Evolutionary conservation across 1,284 basidiomycete genomes (phyloP).

Genomic region (Schizophyllum amplum): DNA sequence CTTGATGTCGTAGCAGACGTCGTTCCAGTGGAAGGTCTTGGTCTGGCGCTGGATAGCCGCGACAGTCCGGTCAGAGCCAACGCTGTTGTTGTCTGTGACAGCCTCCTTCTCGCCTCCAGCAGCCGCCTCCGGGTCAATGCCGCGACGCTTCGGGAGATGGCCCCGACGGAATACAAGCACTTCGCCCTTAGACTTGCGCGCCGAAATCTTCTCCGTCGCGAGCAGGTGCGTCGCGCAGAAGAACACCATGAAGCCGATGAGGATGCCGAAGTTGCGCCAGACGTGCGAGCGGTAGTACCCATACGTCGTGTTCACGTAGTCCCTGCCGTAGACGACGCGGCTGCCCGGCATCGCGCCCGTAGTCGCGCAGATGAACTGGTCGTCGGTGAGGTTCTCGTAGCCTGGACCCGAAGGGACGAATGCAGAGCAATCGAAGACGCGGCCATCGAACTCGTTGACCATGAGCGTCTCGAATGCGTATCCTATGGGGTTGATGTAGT

Average conservation of each 20-base stretch:
- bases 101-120: slow-evolving; percentile 1
- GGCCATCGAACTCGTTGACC: slow-evolving; percentile 47
- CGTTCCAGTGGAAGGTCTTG: slow-evolving; percentile 58
- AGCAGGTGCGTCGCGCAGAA: slow-evolving; percentile 28
- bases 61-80: neutral
- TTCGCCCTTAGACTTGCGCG: slow-evolving; percentile 33
- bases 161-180: slow-evolving; percentile 36
- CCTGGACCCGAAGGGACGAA: slow-evolving; percentile 39
- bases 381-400: slow-evolving; percentile 42
- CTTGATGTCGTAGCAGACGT: slow-evolving; percentile 55
- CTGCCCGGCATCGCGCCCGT: slow-evolving; percentile 45
- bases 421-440: slow-evolving; percentile 33
- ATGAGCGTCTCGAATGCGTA: slow-evolving; percentile 23
- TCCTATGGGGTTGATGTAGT: slow-evolving; percentile 37
- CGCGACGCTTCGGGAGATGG: slow-evolving; percentile 16
- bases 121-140: slow-evolving; percentile 13
- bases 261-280: slow-evolving; percentile 35
- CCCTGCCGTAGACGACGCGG: slow-evolving; percentile 37
- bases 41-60: slow-evolving; percentile 12
- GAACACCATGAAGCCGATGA: slow-evolving; percentile 29
- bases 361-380: slow-evolving; percentile 55
- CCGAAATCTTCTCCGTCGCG: slow-evolving; percentile 34
- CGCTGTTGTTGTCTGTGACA: slow-evolving; percentile 1
- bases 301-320: slow-evolving; percentile 53
- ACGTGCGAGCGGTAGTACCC: slow-evolving; percentile 52